Conservation (phyloP, 2,329 filamentous ascomycete species). For the Aspergillus caelatus region DNA sequence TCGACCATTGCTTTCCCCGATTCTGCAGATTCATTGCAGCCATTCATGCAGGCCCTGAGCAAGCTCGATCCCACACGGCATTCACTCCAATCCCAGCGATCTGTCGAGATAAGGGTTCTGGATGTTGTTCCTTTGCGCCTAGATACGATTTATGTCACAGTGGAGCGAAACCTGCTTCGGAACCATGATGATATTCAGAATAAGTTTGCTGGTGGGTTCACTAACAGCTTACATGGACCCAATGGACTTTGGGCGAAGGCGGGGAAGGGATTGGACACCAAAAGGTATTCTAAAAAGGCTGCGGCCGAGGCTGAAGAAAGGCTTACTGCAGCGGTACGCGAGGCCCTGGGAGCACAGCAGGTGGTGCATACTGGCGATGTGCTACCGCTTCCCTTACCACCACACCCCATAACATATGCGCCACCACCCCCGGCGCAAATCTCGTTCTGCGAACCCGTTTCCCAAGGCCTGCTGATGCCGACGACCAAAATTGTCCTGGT, state of each 20-base stretch:
- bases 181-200: constrained; percentile 81
- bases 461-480: constrained; percentile 78
- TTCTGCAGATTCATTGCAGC: constrained; percentile 75
- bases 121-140: constrained; percentile 79
- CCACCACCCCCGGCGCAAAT: constrained; percentile 84
- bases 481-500: constrained; percentile 80
- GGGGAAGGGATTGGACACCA: constrained; percentile 33
- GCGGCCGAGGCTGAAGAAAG: constrained; percentile 56
- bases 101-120: constrained; percentile 81
- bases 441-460: constrained; percentile 89
- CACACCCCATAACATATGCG: constrained; percentile 85
- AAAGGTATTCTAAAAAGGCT: constrained; percentile 38
- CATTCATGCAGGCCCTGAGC: constrained; percentile 74
- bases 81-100: constrained; percentile 69
- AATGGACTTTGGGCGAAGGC: constrained; percentile 45
- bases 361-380: constrained; percentile 85
- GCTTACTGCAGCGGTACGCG: constrained; percentile 68
- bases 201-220: constrained; percentile 72
- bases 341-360: constrained; percentile 71
- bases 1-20: constrained; percentile 77
- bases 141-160: constrained; percentile 82
- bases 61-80: constrained; percentile 75
- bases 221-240: constrained; percentile 31
- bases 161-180: constrained; percentile 78
- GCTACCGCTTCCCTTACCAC: constrained; percentile 72